Percentiles rank a stretch among this genome's conserved stretches.
Conservation (phyloP, 352 stramenopile species). For the Pythium diclinum region DNA sequence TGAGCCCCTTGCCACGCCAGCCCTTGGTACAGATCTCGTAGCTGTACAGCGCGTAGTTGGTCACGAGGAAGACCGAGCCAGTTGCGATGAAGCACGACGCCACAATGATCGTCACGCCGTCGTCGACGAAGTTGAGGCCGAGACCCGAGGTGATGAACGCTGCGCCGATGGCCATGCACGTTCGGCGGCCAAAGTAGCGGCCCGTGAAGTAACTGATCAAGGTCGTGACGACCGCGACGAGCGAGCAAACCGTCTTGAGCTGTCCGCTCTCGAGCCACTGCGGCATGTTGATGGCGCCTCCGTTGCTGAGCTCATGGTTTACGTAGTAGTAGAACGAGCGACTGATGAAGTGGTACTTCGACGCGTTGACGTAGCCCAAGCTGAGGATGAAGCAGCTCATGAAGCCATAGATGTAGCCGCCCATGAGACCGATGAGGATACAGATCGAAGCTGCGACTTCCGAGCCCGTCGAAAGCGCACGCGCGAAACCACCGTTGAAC, state of each 20-base stretch:
- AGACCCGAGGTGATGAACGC: conserved; percentile 49
- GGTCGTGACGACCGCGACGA: conserved; percentile 49
- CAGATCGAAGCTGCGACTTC: conserved; percentile 80
- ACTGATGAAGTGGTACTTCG: conserved; percentile 71
- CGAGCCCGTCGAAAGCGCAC: conserved; percentile 67
- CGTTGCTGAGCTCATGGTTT: conserved; percentile 29
- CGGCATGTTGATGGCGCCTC: conserved; percentile 38
- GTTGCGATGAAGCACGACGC: conserved; percentile 49
- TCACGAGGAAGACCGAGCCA: conserved; percentile 63
- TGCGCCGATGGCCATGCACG: conserved; percentile 56
- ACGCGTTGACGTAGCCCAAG: conserved; percentile 75
- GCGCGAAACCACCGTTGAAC: conserved; percentile 85
- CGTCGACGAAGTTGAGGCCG: conserved; percentile 57
- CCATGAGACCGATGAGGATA: conserved; percentile 71
- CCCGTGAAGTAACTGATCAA: conserved; percentile 53
- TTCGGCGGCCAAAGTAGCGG: conserved; percentile 53
- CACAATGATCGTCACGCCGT: conserved; percentile 49
- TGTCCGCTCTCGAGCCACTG: conserved; percentile 53
- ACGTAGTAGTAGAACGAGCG: conserved; percentile 74
- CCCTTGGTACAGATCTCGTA: conserved; percentile 86
- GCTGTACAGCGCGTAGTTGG: conserved; percentile 79
- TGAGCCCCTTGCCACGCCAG: conserved; percentile 83
- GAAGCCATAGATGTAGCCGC: conserved; percentile 77
- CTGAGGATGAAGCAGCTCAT: conserved; percentile 64
- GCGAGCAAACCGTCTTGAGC: conserved; percentile 50